Evolutionary conservation across 192 early-diverging fungal species (phyloP).

Genomic region (Irineochytrium annulatum): DNA sequence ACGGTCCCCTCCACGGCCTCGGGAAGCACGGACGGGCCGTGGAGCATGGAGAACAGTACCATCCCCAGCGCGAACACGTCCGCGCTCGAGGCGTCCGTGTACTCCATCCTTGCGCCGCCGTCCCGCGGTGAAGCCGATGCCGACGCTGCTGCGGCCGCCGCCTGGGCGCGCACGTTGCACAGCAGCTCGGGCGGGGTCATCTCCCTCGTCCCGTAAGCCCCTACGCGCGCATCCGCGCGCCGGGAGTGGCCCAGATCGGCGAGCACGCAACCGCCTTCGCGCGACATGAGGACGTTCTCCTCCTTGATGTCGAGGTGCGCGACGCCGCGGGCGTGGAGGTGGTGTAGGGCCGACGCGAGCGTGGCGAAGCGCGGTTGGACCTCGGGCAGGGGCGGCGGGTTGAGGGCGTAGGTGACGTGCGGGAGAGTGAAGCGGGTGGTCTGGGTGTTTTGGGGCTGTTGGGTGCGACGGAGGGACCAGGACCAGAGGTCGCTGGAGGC

Average conservation of each 20-base stretch:
- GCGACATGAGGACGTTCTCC: constrained; percentile 69
- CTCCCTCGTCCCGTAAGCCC: constrained; percentile 17
- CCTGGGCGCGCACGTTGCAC: constrained; percentile 3
- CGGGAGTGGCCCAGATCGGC: constrained; percentile 15
- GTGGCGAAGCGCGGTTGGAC: constrained; percentile 32
- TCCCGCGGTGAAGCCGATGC: too few species aligned
- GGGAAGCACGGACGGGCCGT: neutral
- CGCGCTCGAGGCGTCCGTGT: constrained; percentile 3
- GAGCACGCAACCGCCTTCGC: constrained; percentile 21
- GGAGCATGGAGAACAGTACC: constrained; percentile 13
- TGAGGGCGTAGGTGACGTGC: constrained; percentile 35
- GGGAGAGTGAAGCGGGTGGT: constrained; percentile 37
- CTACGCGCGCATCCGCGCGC: neutral
- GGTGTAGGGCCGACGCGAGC: constrained; percentile 30
- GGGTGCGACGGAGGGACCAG: constrained; percentile 1
- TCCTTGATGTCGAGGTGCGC: constrained; percentile 73
- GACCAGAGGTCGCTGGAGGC: constrained; percentile 24
- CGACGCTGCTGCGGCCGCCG: neutral
- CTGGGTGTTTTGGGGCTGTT: neutral
- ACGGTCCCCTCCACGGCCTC: neutral
- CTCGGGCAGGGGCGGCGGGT: constrained; percentile 4
- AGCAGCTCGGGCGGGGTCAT: constrained; percentile 17
- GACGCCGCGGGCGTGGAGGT: constrained; percentile 42
- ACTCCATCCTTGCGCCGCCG: too few species aligned
- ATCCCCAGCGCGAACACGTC: constrained; percentile 27